Evolutionary conservation across 2,329 filamentous ascomycete species (phyloP), one percentile per base, ranked within the genome.

Genomic region (Stemphylium beticola): DNA sequence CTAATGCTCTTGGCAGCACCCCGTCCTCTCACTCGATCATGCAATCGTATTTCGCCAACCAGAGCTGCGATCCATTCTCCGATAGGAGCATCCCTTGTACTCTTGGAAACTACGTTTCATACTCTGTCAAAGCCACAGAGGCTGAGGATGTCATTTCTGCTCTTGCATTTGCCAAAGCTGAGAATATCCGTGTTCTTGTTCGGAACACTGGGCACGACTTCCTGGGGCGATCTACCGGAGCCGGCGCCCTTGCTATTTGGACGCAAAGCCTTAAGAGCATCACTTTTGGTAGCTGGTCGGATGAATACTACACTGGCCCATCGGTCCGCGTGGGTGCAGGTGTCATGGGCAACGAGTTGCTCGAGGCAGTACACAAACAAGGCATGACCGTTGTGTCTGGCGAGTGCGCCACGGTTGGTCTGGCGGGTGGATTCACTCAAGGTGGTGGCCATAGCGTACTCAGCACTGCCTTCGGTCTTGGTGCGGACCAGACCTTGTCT

Each of bases 361-460:
- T 64, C 24, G 58, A 58, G 31, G 61, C 59, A 8, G 66, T 65
- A 26, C 38, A 61, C 20, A 55, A 55, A 15, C 49, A 58, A 11
- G 66, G 65, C 7, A 48, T 66, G 18, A 49, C 45, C 1, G 61
- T 73, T 4, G 58, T 74, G 5, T 64, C 64, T 22, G 73, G 73
- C 2, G 60, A 69, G 10, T 75, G 73, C 31, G 53, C 64, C 2
- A 74, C 72, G 0, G 71, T 75, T 9, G 73, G 71, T 14, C 26
- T 73, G 8, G 70, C 67, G 4, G 72, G 73, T 32, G 73, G 73
- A 0, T 75, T 66, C 43, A 60, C 62, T 0, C 65, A 70, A 43
- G 70, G 71, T 18, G 71, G 68, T 24, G 73, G 73, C 5, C 71
- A 74, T 40, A 66, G 61, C 47, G 38, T 46, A 38, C 54, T 67